These are phyloP conservation scores for Bryoglossum gracile DNA, from an alignment of 495 filamentous ascomycete genomes.

Conservation along the genomic window DNA sequence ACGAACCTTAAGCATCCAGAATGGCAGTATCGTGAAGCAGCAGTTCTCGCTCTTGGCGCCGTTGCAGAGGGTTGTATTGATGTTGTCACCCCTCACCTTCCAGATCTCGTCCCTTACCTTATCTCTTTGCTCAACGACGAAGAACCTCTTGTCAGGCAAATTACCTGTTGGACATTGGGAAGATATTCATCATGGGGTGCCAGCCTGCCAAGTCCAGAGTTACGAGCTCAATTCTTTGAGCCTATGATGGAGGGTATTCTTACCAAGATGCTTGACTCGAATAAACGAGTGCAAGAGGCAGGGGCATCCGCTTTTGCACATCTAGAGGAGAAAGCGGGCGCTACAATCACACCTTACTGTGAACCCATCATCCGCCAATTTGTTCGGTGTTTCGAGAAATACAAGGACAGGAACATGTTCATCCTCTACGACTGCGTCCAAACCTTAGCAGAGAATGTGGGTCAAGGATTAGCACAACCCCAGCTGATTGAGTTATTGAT, in stretches of 20 bases:
- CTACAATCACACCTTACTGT: constrained; percentile 73
- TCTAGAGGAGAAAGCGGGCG: constrained; percentile 87
- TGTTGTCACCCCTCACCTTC: constrained; percentile 82
- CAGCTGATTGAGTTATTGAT: constrained; percentile 80
- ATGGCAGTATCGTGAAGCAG: constrained; percentile 91
- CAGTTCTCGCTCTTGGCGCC: constrained; percentile 89
- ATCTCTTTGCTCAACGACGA: constrained; percentile 77
- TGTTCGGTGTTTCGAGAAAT: constrained; percentile 82
- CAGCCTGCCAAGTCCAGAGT: constrained; percentile 53
- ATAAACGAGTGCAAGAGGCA: constrained; percentile 97
- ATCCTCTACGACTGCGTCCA: constrained; percentile 98
- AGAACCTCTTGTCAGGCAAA: constrained; percentile 91
- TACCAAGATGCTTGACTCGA: constrained; percentile 86
- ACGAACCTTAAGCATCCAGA: constrained; percentile 81
- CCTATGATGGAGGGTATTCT: constrained; percentile 98
- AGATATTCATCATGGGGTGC: constrained; percentile 93
- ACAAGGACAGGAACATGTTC: constrained; percentile 99
- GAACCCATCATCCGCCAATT: constrained; percentile 88
- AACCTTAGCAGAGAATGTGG: constrained; percentile 89
- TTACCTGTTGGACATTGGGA: constrained; percentile 96
- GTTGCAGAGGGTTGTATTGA: constrained; percentile 93
- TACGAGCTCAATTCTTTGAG: constrained; percentile 75
- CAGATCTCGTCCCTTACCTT: constrained; percentile 84
- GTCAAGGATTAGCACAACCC: constrained; percentile 66
- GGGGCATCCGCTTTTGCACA: constrained; percentile 95